These are phyloP conservation scores for Alternaria triticina DNA, from an alignment of 2,329 filamentous ascomycete species.

Conservation along the genomic window DNA sequence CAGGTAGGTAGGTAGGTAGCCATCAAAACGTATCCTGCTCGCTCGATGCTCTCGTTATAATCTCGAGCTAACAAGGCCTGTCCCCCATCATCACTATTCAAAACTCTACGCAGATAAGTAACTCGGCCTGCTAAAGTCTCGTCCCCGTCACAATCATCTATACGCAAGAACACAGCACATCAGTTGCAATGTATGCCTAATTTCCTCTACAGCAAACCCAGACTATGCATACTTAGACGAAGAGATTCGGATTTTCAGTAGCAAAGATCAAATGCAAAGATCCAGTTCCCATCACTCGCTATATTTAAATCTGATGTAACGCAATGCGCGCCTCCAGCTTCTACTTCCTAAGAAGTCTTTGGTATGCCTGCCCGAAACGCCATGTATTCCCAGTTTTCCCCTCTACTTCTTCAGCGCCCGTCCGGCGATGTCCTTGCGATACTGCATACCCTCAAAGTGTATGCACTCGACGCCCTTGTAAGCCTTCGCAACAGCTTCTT, in stretches of 20 bases:
- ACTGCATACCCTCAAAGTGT: conserved; percentile 88
- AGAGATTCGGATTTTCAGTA: neutral
- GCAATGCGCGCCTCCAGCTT: neutral
- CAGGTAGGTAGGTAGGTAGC: conserved; percentile 12
- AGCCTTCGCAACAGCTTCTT: conserved; percentile 84
- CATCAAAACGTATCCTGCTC: neutral
- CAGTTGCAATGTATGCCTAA: neutral
- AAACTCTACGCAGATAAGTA: neutral
- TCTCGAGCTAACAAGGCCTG: no score
- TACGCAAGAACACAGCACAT: neutral
- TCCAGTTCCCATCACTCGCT: neutral
- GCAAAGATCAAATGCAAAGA: neutral
- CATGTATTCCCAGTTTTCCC: neutral
- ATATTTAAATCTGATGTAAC: neutral
- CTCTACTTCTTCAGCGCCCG: conserved; percentile 50
- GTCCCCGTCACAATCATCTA: neutral
- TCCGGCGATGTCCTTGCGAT: conserved; percentile 84
- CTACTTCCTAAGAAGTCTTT: neutral
- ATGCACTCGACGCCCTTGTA: conserved; percentile 83
- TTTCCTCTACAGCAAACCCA: fast-evolving
- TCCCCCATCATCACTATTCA: neutral
- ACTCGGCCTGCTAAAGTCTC: fast-evolving
- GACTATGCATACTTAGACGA: neutral
- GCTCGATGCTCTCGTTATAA: neutral
- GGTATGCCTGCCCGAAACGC: conserved; percentile 4